phyloP scores from a whole-genome alignment of 2,329 filamentous ascomycete genomes.

The Chalara sp. region DNA sequence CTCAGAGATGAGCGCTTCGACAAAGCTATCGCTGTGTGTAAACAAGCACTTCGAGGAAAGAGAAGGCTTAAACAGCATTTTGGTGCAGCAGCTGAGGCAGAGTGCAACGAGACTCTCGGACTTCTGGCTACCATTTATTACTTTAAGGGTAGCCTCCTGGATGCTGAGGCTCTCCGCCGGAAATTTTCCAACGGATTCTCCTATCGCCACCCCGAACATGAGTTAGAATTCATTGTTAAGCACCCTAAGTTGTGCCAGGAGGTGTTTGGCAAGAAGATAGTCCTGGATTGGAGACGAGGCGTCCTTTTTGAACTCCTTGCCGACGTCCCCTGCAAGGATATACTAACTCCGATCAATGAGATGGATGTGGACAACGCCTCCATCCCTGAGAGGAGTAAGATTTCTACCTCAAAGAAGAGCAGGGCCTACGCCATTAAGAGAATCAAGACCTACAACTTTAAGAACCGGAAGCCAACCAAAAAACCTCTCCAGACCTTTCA shows the following conservation, averaged over 20 bases:
- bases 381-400: no score
- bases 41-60: slow-evolving; percentile 17
- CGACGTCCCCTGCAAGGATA: not conserved
- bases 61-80: slow-evolving; percentile 14
- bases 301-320: not conserved
- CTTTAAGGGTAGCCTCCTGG: slow-evolving; percentile 17
- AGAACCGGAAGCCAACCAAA: not conserved
- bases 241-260: slow-evolving; percentile 2
- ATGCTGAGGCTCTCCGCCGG: slow-evolving; percentile 18
- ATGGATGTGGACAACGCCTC: not conserved
- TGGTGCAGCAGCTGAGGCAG: slow-evolving; percentile 4
- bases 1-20: slow-evolving; percentile 17
- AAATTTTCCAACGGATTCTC: slow-evolving; percentile 1
- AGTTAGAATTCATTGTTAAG: slow-evolving; percentile 6
- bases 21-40: slow-evolving; percentile 18
- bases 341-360: not conserved
- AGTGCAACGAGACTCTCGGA: slow-evolving; percentile 17
- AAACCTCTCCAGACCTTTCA: slow-evolving; percentile 1
- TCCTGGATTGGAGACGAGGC: slow-evolving; percentile 1
- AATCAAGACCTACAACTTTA: not conserved
- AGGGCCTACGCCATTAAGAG: not conserved
- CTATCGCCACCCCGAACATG: slow-evolving; percentile 4
- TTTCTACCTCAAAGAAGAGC: not conserved
- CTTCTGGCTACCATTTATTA: slow-evolving; percentile 21
- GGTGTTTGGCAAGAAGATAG: slow-evolving; percentile 5